These are phyloP conservation scores for Oenanthe javanica DNA, from an alignment of 140 eudicot genomes.

Conservation along the genomic window DNA sequence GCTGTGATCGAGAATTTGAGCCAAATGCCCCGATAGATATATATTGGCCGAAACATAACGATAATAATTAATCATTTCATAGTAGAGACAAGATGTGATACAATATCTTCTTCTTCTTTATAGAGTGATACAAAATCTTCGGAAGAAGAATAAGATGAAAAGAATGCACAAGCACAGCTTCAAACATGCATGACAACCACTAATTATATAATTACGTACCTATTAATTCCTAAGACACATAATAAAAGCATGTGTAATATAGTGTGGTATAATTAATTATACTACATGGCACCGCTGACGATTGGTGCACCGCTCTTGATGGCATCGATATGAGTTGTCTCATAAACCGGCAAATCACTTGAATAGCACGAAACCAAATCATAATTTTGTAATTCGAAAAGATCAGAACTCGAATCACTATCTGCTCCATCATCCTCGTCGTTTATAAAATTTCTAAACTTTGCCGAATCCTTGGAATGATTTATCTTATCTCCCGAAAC, in stretches of 20 bases:
- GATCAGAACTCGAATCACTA: slow-evolving; percentile 95
- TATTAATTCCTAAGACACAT: background rate
- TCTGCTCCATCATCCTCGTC: slow-evolving; percentile 52
- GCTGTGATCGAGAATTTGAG: slow-evolving; percentile 13
- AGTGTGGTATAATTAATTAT: slow-evolving; percentile 16
- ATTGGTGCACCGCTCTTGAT: slow-evolving; percentile 60
- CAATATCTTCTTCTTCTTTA: background rate
- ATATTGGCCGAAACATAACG: background rate
- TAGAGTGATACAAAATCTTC: background rate
- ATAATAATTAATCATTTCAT: background rate
- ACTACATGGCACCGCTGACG: slow-evolving; percentile 11
- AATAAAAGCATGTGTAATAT: background rate
- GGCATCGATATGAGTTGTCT: slow-evolving; percentile 61
- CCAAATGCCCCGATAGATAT: background rate
- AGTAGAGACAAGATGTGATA: background rate
- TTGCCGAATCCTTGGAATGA: slow-evolving; percentile 1
- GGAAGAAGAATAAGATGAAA: background rate
- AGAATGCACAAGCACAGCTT: background rate
- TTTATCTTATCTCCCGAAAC: slow-evolving; percentile 19
- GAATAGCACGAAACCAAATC: slow-evolving; percentile 40
- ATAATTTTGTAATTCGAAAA: slow-evolving; percentile 70
- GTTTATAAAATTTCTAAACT: background rate
- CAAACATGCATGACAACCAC: background rate
- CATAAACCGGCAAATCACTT: slow-evolving; percentile 77
- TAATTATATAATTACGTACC: no score